phyloP scores from a whole-genome alignment of 2,329 filamentous ascomycete species.

The Mycosphaerella sp. region DNA sequence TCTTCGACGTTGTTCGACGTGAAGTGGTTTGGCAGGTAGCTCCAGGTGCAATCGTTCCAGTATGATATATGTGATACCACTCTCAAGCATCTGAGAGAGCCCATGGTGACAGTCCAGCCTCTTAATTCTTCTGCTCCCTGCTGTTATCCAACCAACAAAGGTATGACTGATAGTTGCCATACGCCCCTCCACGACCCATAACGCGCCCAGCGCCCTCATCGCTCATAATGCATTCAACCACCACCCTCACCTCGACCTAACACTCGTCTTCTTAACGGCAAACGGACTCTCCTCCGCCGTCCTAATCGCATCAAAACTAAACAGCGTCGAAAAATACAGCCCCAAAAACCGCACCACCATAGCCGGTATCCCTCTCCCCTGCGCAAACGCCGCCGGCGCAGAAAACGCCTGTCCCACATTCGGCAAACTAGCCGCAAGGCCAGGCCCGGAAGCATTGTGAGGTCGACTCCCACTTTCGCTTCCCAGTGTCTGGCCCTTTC shows the following conservation, averaged over 20 bases:
- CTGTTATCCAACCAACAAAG: too few species aligned
- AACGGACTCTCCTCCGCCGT: conserved; percentile 43
- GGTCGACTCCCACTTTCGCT: background rate
- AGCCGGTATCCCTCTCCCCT: conserved; percentile 36
- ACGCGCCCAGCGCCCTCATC: background rate
- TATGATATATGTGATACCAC: too few species aligned
- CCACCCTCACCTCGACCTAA: conserved; percentile 10
- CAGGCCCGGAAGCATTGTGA: conserved; percentile 1
- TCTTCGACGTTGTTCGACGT: too few species aligned
- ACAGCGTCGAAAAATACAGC: conserved; percentile 42
- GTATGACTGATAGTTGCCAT: too few species aligned
- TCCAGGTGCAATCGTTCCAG: too few species aligned
- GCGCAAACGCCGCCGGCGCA: conserved; percentile 29
- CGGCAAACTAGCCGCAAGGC: conserved; percentile 11
- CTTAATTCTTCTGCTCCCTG: too few species aligned
- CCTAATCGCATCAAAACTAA: conserved; percentile 41
- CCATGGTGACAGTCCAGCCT: too few species aligned
- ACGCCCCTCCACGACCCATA: too few species aligned
- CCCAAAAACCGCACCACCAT: conserved; percentile 42
- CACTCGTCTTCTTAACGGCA: conserved; percentile 32
- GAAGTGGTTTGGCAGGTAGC: too few species aligned
- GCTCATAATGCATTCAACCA: background rate
- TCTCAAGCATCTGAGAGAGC: too few species aligned
- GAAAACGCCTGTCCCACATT: conserved; percentile 23
- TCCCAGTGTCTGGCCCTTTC: conserved; percentile 40